Evolutionary conservation across 768 basidiomycete species (phyloP), one percentile per base, ranked within the genome.

Genomic region (Naganishia kalamii): DNA sequence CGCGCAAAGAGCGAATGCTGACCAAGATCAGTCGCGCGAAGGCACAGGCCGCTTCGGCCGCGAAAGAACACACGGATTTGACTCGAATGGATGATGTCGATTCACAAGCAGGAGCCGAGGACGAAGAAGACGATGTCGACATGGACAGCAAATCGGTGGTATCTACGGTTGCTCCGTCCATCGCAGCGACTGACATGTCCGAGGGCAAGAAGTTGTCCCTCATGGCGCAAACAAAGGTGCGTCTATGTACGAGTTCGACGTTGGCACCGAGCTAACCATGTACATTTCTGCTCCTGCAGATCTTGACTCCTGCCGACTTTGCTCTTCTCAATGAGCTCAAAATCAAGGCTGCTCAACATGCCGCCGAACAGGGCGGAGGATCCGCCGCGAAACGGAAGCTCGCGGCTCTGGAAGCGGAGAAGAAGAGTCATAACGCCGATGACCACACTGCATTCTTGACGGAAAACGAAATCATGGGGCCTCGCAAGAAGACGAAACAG

Each of bases 271-370:
- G 25, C 32, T 52, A 43, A 40, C 27, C 32, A 21, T 21, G 19
- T 15, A 40, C n/a, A 10, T 44, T 41, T 30, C 21, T 30, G 1
- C 35, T 12, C 52, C 51, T 23, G 0, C 70, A 96, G 92, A 98
- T 99, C 72, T 84, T 98, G 46, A 98, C 96, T 0, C 96, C 96
- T 0, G 92, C 92, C 32, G 96, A 99, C 77, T 99, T 97, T 74
- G 89, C 89, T 0, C 78, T 96, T 59, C 82, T 98, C 60, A 89
- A 90, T 73, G 90, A 96, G 70, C 85, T 98, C 21, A 86, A 88
- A 1, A 83, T 90, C 54, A 83, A 90, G 79, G 89, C 87, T 0
- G 89, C 89, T 19, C 80, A 83, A 17, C 83, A 85, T 64, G 85
- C 85, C 0, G 86, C 88, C 6, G 85, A 90, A 73, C 78, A 78